Evolutionary conservation across 2,329 filamentous ascomycete genomes (phyloP), one percentile per base, ranked within the genome.

Genomic region (Corynespora cassiicola): DNA sequence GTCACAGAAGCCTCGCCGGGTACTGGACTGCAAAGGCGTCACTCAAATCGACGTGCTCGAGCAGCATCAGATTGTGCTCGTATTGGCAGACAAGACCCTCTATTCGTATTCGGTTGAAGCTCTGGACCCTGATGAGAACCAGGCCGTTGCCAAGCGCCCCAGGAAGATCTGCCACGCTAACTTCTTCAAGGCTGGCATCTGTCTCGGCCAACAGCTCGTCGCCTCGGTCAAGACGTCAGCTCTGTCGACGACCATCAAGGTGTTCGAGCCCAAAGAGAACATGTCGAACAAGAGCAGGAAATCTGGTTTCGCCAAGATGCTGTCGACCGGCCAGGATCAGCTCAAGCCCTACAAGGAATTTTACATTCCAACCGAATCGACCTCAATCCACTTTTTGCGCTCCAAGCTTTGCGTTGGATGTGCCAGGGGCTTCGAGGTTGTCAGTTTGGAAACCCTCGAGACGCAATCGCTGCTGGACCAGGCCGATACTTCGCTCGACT

Each of bases 121-220:
- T 10, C 77, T 99, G 39, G 92, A 96, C 58, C 81, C 87, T 3
- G 87, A 87, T 48, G 91, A 97, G 60, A 75, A 76, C 31, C 78
- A 81, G 43, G 81, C 88, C 21, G 76, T 91, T 39, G 83, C 84
- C 11, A 96, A 94, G 68, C 83, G 90, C 26, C 90, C 90, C 7
- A 92, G 94, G 75, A 96, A 96, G 77, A 97, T 99, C 50, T 95
- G 88, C 58, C 91, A 96, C 71, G 95, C 92, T 70, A 96, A 92
- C 69, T 99, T 97, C 75, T 99, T 99, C 83, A 96, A 95, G 72
- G 88, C 90, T 12, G 94, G 94, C 24, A 95, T 96, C 59, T 97
- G 94, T 64, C 80, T 96, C 43, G 91, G 94, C 21, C 83, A 94
- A 47, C 94, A 97, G 65, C 78, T 99, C 36, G 94, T 99, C 19